These are phyloP conservation scores for Curvularia sp. DNA, from an alignment of 2,329 filamentous ascomycete genomes.

Conservation along the genomic window DNA sequence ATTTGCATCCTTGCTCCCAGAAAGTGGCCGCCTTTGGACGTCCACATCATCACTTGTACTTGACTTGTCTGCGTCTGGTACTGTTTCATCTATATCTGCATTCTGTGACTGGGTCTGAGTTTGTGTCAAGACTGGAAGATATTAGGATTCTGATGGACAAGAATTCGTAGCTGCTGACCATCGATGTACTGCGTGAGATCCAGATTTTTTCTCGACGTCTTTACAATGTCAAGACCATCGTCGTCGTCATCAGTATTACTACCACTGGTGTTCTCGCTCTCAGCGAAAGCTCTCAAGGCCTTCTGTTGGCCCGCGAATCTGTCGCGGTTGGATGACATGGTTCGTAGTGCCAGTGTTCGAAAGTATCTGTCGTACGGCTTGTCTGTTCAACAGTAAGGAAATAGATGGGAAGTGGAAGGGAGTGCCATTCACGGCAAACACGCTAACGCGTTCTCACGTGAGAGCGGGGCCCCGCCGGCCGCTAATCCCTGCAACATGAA, in stretches of 20 bases:
- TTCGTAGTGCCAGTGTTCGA: neutral
- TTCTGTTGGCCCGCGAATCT: conserved; percentile 27
- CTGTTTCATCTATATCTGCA: conserved; percentile 2
- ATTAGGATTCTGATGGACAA: conserved; percentile 14
- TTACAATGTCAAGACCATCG: conserved; percentile 54
- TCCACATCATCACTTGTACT: conserved; percentile 22
- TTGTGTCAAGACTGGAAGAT: conserved; percentile 35
- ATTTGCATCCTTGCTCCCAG: neutral
- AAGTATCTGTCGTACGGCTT: neutral
- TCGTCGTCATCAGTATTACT: conserved; percentile 46
- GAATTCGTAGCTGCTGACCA: conserved; percentile 23
- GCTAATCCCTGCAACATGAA: conserved; percentile 14
- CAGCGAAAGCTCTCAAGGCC: conserved; percentile 34
- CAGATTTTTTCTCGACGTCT: conserved; percentile 41
- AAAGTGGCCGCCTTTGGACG: neutral
- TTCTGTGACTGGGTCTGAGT: conserved; percentile 35
- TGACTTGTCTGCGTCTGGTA: conserved; percentile 4
- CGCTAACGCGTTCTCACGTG: conserved; percentile 43
- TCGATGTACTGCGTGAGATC: conserved; percentile 47
- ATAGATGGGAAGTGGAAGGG: neutral
- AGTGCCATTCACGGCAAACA: conserved; percentile 8
- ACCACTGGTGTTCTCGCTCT: conserved; percentile 34
- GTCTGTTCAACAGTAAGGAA: neutral
- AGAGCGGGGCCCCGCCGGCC: conserved; percentile 25
- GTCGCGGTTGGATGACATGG: conserved; percentile 29